Evolutionary conservation across 75 land plant genomes (phyloP), one percentile per base, ranked within the genome.

Genomic region (Adiantum capillusveneris): DNA sequence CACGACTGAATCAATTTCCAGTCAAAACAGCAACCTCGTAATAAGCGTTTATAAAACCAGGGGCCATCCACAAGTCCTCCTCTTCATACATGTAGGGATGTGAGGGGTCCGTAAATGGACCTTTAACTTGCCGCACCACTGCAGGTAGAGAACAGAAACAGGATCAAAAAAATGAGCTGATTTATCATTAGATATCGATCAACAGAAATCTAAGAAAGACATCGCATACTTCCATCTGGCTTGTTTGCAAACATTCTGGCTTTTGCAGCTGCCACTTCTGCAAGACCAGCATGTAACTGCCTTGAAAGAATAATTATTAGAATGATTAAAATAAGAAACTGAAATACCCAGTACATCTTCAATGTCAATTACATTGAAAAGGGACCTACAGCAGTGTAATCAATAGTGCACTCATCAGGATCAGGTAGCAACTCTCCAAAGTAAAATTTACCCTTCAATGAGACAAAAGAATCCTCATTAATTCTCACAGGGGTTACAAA

Each of bases 11-110:
- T 0, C 17, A 17, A 46, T 46, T 20, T 20, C n/a, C 17, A 7
- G 5, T 6, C 3, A 2, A 50, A 25, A 62, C 7, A 0, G 54
- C 52, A 59, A 87, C 97, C 69, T 81, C 82, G 66, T 87, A 84
- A 55, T 79, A 91, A 39, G 79, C 81, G 69, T 91, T 82, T 58
- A 91, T 82, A 44, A 87, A 91, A 18, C 97, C 97, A 46, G 97
- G 97, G 20, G 97, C 97, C 97, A 82, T 81, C 97, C 97, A 91
- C 51, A 78, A 60, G 62, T 91, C 97, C 11, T 91, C 97, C 67
- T 87, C 93, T 46, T 91, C 97, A 67, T 91, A 91, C 50, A 91
- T 75, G 48, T 91, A 91, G 3, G 97, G 97, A 74, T 91, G 97
- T 44, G 82, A 84, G 69, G 97, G 97, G 65, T 91, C 97, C 52